These are phyloP conservation scores for Colletotrichum siamense DNA, from an alignment of 2,329 filamentous ascomycete species.

Conservation along the genomic window DNA sequence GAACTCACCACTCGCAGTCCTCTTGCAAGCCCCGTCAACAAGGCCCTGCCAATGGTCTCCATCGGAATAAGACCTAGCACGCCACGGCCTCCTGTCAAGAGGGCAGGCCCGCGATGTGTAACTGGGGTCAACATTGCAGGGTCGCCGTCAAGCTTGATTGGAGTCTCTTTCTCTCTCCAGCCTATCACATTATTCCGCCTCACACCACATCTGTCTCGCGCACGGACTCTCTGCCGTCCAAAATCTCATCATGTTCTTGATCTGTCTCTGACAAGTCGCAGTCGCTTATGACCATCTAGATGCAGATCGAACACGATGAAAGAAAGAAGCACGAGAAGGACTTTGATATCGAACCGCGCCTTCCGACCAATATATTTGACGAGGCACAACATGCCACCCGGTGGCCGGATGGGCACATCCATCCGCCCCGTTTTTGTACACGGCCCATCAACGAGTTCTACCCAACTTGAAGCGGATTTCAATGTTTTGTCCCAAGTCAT, in stretches of 20 bases:
- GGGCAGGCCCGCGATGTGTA: neutral
- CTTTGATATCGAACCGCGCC: neutral
- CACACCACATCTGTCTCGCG: neutral
- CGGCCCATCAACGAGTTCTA: neutral
- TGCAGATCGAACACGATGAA: neutral
- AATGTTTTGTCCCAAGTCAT: neutral
- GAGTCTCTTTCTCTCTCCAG: neutral
- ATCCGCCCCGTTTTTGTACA: neutral
- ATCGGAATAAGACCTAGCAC: slow-evolving; percentile 15
- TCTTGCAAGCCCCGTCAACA: neutral
- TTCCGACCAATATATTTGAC: neutral
- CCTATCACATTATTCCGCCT: neutral
- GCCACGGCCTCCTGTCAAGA: slow-evolving; percentile 7
- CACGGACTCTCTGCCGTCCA: slow-evolving; percentile 1
- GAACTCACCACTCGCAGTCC: neutral
- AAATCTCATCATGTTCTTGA: neutral
- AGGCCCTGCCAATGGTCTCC: slow-evolving; percentile 12
- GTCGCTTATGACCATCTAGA: slow-evolving; percentile 5
- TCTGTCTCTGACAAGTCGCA: neutral
- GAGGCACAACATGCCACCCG: neutral
- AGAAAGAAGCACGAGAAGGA: neutral
- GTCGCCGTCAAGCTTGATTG: neutral
- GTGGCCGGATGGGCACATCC: neutral
- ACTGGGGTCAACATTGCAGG: neutral
- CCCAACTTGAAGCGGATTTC: neutral